Base-by-base conservation (phyloP, 2,329 filamentous ascomycete species). In the Fusarium incarnatum region DNA sequence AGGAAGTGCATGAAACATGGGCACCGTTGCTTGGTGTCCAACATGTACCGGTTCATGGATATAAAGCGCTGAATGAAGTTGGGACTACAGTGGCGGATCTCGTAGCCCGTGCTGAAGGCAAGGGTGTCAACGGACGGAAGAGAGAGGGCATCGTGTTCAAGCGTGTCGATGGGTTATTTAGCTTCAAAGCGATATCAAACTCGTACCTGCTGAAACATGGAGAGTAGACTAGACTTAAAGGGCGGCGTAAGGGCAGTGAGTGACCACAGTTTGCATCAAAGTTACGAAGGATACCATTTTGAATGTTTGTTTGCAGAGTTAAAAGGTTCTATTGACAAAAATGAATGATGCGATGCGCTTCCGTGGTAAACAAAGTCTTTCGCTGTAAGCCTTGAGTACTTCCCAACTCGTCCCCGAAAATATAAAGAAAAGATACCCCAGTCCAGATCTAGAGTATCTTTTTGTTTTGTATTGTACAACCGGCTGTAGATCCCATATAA, bases 11-110 rank as follows among this genome's bases (percentile, higher is more conserved):
- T 23, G 56, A 72, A 45, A 60, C 20, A 10, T 77, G 78, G 56
- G 75, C 75, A 7, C 45, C 49, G 18, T 34, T 63, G n/a, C 58
- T 79, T 3, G 72, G 75, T 5, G 58, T 81, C 13, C 53, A 72
- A 46, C 80, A 82, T 52, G 81, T 81, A 44, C 71, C 73, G n/a
- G 71, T 75, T 7, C 63, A 69, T 47, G 73, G 73, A 23, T 75
- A 71, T 41, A 27, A 46, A n/a, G 37, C 48, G 12, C 47, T 75
- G 22, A 44, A 40, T 8, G 57, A 74, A 41, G 37, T 73, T 23
- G 73, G 41, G 8, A 53, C 56, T 20, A 48, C 50, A 18, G 34
- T 66, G 16, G 47, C 40, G 13, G 73, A 75, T 22, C 55, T 77
- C 16, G 55, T 73, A 30, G 50, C 50, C 34, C 52, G 64, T 32